Evolutionary conservation across 208 protist species (phyloP).

Genomic region (Trypanosoma congolense): DNA sequence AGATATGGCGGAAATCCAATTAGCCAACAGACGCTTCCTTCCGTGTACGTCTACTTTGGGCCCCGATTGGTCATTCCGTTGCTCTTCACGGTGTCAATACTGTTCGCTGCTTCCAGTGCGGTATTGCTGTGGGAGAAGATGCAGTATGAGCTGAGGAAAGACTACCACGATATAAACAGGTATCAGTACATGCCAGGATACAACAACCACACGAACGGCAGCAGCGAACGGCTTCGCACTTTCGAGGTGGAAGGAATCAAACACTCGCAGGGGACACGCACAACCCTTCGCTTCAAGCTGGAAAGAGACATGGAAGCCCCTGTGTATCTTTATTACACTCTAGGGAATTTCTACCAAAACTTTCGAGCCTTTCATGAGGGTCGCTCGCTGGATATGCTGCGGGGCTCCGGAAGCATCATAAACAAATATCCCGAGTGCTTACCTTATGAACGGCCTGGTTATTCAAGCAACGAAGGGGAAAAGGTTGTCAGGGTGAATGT

Average conservation of each 20-base stretch:
- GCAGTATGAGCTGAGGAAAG: constrained; percentile 27
- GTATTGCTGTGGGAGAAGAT: constrained; percentile 30
- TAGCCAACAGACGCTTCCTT: constrained; percentile 70
- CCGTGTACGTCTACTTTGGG: constrained; percentile 48
- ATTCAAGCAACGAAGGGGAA: constrained; percentile 12
- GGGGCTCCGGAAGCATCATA: constrained; percentile 29
- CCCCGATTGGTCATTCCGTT: constrained; percentile 46
- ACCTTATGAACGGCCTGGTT: constrained; percentile 52
- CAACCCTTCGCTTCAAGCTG: constrained; percentile 54
- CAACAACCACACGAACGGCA: constrained; percentile 51
- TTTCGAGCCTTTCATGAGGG: constrained; percentile 90
- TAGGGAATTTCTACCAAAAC: constrained; percentile 97
- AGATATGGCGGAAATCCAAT: constrained; percentile 73
- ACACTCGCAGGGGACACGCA: constrained; percentile 62
- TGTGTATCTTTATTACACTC: constrained; percentile 96
- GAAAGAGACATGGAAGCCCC: constrained; percentile 71
- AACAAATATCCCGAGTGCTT: constrained; percentile 36
- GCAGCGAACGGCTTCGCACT: constrained; percentile 54
- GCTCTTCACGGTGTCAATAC: constrained; percentile 45
- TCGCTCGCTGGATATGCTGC: constrained; percentile 51
- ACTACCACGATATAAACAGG: constrained; percentile 62
- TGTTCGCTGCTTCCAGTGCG: constrained; percentile 45
- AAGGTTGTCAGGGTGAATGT: constrained; percentile 10
- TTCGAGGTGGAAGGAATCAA: constrained; percentile 47
- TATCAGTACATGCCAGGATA: constrained; percentile 80